These are phyloP conservation scores for Fusarium ambrosium DNA, from an alignment of 2,329 filamentous ascomycete genomes.

Conservation along the genomic window DNA sequence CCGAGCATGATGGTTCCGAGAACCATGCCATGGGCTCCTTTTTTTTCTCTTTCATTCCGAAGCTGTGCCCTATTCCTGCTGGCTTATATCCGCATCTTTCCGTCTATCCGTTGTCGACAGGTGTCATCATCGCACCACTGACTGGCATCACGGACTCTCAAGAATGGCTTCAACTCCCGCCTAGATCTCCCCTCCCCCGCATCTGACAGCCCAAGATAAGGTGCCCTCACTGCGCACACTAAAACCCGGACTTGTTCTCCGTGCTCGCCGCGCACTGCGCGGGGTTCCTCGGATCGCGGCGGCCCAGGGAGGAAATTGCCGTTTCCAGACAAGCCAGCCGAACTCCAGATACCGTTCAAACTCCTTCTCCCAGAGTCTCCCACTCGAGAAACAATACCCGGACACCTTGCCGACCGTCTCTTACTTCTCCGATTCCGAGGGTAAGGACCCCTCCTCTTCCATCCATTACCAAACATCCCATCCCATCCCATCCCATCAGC, in stretches of 20 bases:
- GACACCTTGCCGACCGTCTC: constrained; percentile 32
- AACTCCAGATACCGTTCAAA: background rate
- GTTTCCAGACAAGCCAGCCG: constrained; percentile 35
- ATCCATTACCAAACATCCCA: constrained; percentile 7
- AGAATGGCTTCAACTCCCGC: background rate
- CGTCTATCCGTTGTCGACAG: background rate
- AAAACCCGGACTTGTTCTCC: constrained; percentile 39
- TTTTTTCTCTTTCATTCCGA: background rate
- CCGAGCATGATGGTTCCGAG: constrained; percentile 6
- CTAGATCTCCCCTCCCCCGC: constrained; percentile 31
- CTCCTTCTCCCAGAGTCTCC: constrained; percentile 1
- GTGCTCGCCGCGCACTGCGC: constrained; percentile 19
- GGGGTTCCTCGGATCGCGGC: constrained; percentile 23
- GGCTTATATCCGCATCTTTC: constrained; percentile 4
- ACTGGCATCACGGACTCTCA: background rate
- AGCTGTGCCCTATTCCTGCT: background rate
- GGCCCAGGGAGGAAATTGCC: constrained; percentile 40
- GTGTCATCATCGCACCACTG: background rate
- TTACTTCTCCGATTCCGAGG: constrained; percentile 26
- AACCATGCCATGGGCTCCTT: background rate
- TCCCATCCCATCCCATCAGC: constrained; percentile 3
- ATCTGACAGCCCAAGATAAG: constrained; percentile 17
- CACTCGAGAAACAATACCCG: constrained; percentile 35
- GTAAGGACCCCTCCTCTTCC: background rate
- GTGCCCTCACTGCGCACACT: background rate